Evolutionary conservation across 2,329 filamentous ascomycete genomes (phyloP), one percentile per base, ranked within the genome.

Genomic region (Ophiostoma himal-ulmi): DNA sequence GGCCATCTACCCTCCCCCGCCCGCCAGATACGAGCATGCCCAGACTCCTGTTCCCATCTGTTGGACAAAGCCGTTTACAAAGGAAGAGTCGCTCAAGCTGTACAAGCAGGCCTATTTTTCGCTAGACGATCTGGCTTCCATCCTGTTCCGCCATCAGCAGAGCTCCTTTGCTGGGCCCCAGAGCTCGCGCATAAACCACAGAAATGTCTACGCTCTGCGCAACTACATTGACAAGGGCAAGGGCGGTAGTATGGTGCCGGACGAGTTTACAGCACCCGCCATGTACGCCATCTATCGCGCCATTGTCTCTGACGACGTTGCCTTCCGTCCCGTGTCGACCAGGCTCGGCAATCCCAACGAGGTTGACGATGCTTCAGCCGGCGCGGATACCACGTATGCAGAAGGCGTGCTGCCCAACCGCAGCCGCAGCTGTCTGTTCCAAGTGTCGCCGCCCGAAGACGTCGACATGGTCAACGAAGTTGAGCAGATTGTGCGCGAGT

Each of bases 241-340:
- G 75, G 10, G 75, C 77, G 11, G 34, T 6, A 22, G 34, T 5
- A 62, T 69, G 10, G 48, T 8, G 5, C 54, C 26, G 39, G 78
- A 77, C 1, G 79, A 78, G 11, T 83, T 84, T 69, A 79, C 83
- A 0, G 73, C 83, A 0, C 75, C 82, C 37, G 83, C 84, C 10
- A 78, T 93, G 5, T 91, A 92, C 75, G 91, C 91, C 4, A 87
- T 93, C 7, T 89, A 93, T 74, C 86, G 86, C 70, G 85, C 89
- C 10, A 77, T 94, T 8, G 77, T 83, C 34, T 81, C 83, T 57
- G 84, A 88, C 71, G 87, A 89, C 10, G 82, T 88, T 69, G 86
- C 83, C 37, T 91, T 93, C 76, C 82, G 83, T 1, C 81, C 83
- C 1, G 73, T 74, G 67, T 85, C 77, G 17, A 68, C 71, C 8